Evolutionary conservation across 164 flowering plant species (phyloP), one percentile per base, ranked within the genome.

Genomic region (Warburgia ugandensis): DNA sequence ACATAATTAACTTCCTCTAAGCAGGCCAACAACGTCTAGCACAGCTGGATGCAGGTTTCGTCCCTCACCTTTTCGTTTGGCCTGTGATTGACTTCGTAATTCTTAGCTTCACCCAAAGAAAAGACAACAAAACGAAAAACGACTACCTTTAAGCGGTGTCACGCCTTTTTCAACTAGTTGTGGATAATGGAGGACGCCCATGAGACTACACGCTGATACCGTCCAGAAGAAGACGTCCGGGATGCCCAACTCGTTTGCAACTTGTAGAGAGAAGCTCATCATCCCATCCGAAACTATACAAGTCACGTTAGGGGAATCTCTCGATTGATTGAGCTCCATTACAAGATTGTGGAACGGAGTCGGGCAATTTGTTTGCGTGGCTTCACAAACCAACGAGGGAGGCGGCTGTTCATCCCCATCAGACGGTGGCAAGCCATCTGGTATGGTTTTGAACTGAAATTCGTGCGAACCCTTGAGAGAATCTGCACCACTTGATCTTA

Each of bases 341-440:
- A 76, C 21, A 7, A 76, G 70, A 29, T 35, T 21, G 26, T 50
- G 33, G 41, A 76, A 70, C 17, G 75, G 78, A 3, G 13, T 60
- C 29, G 55, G 20, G 49, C 65, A 65, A 14, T 37, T 52, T 12
- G 37, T 54, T 27, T 49, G 8, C 25, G 65, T 63, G 36, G 67
- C 56, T 1, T 25, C 40, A 16, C 68, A 62, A 8, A 76, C 62
- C 1, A 58, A 20, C 6, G 71, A 54, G 47, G 68, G 46, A 39
- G 68, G 60, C 45, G 68, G 80, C 16, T 73, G 65, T n/a, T 52
- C 64, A 36, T 70, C 71, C 1, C 20, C 54, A n/a, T 72, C 67
- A 3, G 73, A 38, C 1, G 69, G 63, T 0, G 77, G 77, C 32
- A 75, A 68, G 3, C 79, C 79, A 28, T 75, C 79, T 1, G 52